A percentile compares a stretch with the other conserved stretches of the same genome.
Evolutionary conservation across 2,329 filamentous ascomycete genomes (phyloP).

Genomic region (Phyllosticta paracitricarpa): DNA sequence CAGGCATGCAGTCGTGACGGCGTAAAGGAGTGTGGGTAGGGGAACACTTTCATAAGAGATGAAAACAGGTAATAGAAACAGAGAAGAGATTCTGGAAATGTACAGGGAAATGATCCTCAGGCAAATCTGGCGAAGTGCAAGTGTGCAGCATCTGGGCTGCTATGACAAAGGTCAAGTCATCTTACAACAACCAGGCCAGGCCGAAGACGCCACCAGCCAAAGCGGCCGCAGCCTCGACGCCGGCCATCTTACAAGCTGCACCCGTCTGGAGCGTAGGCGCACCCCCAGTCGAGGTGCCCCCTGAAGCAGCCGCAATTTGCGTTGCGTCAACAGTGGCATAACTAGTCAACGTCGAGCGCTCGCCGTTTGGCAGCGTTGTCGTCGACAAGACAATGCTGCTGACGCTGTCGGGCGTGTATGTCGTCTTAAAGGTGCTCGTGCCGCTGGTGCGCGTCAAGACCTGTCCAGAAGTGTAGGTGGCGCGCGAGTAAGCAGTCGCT

Average conservation of each 20-base stretch:
- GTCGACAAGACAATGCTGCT: conserved; percentile 30
- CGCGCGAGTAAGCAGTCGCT: conserved; percentile 15
- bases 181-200: conserved; percentile 24
- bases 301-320: conserved; percentile 13
- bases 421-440: conserved; percentile 35
- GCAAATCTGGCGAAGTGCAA: neutral
- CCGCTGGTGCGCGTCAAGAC: conserved; percentile 32
- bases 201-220: conserved; percentile 24
- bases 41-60: neutral
- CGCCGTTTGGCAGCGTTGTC: conserved; percentile 22
- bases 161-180: neutral
- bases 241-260: conserved; percentile 14
- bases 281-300: conserved; percentile 12
- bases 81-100: neutral
- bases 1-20: neutral
- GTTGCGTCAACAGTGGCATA: conserved; percentile 32
- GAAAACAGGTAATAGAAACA: neutral
- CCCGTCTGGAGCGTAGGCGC: conserved; percentile 31
- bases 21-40: neutral
- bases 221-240: conserved; percentile 20
- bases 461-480: conserved; percentile 25
- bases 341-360: conserved; percentile 33
- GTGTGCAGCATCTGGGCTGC: neutral
- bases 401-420: conserved; percentile 36
- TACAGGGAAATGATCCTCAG: neutral